Evolutionary conservation across 2,329 filamentous ascomycete genomes (phyloP), one percentile per base, ranked within the genome.

Genomic region (Aspergillus tamarii): DNA sequence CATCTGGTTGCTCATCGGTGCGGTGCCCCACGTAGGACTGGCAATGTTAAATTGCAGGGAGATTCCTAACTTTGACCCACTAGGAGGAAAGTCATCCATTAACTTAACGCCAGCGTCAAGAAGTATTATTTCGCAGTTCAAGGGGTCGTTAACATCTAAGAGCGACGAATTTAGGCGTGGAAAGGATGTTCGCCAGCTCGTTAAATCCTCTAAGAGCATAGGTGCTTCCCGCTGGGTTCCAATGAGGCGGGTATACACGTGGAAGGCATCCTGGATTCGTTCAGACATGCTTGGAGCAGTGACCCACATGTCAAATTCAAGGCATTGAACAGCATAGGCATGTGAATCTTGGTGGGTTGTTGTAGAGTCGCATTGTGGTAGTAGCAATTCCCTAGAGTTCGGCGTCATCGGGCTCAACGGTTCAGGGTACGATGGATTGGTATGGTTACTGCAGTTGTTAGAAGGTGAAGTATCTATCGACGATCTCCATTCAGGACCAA

Each of bases 221-320:
- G 77, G 73, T n/a, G 76, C 70, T 12, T 74, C 76, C 43, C 74
- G 73, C 46, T 76, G 74, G 54, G 78, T 76, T 50, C 74, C 74
- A 63, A 80, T 77, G 11, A 82, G 73, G 32, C 76, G 74, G 11
- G 80, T 83, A 66, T 82, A 83, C 43, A 72, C 72, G 68, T 83
- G 81, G 41, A 80, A 68, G 19, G 77, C 76, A 60, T 78, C 74
- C 48, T 80, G 78, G 23, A 75, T 72, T 23, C 73, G 71, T 52
- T 75, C 73, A 6, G 71, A 73, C 61, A 77, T 74, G 43, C 76
- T 71, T 54, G 75, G 75, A 9, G 73, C 70, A 66, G 75, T 79
- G 7, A 81, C 79, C 78, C 79, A 81, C 81, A 83, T 83, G 54
- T 78, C 77, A 64, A 83, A 82, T 52, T 72, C 76, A 56, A 82